These are phyloP conservation scores for Fraxinus latifolia DNA, from an alignment of 305 asterid genomes.

Conservation along the genomic window DNA sequence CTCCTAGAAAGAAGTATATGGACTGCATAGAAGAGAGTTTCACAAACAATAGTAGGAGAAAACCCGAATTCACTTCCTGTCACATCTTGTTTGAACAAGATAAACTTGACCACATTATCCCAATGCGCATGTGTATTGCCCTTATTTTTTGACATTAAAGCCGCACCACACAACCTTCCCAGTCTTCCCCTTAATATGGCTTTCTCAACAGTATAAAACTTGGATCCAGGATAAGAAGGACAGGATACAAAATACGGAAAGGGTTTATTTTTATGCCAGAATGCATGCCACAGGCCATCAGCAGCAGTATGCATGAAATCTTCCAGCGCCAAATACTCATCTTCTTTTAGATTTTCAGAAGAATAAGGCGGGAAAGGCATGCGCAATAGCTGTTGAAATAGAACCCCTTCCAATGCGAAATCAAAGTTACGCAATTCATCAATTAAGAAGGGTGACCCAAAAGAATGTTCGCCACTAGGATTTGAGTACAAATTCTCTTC, in stretches of 20 bases:
- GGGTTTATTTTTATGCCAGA: conserved; percentile 69
- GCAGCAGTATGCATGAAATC: conserved; percentile 72
- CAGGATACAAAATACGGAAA: conserved; percentile 58
- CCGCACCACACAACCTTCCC: conserved; percentile 56
- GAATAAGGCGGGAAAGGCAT: conserved; percentile 63
- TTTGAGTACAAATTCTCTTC: conserved; percentile 34
- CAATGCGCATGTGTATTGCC: conserved; percentile 43
- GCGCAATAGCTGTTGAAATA: conserved; percentile 77
- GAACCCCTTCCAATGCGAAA: conserved; percentile 66
- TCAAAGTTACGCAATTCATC: conserved; percentile 66
- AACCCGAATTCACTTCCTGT: conserved; percentile 36
- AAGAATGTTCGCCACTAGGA: conserved; percentile 27
- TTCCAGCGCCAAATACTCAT: conserved; percentile 65
- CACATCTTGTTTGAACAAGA: conserved; percentile 49
- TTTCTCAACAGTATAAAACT: conserved; percentile 65
- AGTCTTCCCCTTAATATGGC: conserved; percentile 65
- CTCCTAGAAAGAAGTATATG: conserved; percentile 64
- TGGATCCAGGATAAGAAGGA: conserved; percentile 66
- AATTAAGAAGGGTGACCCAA: conserved; percentile 50
- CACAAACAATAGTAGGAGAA: conserved; percentile 46
- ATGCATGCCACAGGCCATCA: conserved; percentile 73
- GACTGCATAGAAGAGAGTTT: conserved; percentile 68
- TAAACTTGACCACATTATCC: conserved; percentile 59
- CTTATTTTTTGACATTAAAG: conserved; percentile 51
- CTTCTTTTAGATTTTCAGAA: conserved; percentile 55